Evolutionary conservation across 768 basidiomycete species (phyloP), one percentile per base, ranked within the genome.

Genomic region (Podaxis mareebaensis): DNA sequence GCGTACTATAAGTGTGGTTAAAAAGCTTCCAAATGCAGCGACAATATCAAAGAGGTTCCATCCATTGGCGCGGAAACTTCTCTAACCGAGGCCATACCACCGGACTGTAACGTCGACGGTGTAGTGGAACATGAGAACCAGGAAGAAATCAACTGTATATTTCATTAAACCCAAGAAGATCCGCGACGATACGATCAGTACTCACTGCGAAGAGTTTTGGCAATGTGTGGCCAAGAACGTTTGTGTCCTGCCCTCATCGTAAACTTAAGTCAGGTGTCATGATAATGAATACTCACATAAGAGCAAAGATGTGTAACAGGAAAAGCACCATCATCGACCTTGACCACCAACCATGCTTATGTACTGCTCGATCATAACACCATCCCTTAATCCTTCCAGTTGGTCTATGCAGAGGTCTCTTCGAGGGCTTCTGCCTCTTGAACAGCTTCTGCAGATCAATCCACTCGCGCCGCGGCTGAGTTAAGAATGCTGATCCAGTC

Each of bases 261-360:
- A 40, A 40, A 3, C 58, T 22, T 15, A 20, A 30, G 54, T 51
- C 28, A n/a, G 49, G 7, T 10, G 54, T 30, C 22, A 46, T 44
- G 20, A 30, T n/a, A 13, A 30, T 17, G 24, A 15, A 12, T 12
- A 78, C 90, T 59, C 70, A 92, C 94, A 94, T 92, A 63, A 98
- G 80, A 0, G 87, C 85, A 38, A 92, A 70, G 49, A 97, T 92
- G 71, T 98, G 96, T 17, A 92, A 46, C 20, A 92, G 72, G 69
- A 95, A 96, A 24, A 96, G 72, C 3, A 85, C 71, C 0, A 93
- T 95, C 84, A 96, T 91, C 54, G 76, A 77, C 61, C 89, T 79
- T 5, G 90, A 84, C 96, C 96, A 99, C 87, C 90, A 94, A 2
- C 96, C 96, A 69, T 95, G 91, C 73, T 98, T 99, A 65, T 87